These are phyloP conservation scores for Termitomyces eurrhizus DNA, from an alignment of 768 basidiomycete genomes.

Conservation along the genomic window DNA sequence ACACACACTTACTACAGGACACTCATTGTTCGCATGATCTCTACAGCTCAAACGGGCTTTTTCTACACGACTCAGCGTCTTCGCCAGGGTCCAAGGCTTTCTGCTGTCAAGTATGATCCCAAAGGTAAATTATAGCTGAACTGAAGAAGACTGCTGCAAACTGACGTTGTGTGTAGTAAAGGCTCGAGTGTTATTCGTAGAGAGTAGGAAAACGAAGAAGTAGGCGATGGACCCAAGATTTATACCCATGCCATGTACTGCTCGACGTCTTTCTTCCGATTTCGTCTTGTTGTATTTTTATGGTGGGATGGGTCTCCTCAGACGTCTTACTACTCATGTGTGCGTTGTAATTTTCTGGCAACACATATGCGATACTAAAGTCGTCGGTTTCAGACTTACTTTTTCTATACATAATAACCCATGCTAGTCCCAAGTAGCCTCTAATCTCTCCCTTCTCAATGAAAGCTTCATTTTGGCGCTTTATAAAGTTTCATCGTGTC, in stretches of 20 bases:
- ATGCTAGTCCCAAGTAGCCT: background rate
- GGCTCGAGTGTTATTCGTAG: constrained; percentile 71
- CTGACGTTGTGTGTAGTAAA: constrained; percentile 42
- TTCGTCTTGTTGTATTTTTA: background rate
- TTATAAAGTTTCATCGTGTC: background rate
- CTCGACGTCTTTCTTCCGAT: background rate
- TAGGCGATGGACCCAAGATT: background rate
- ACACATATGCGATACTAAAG: background rate
- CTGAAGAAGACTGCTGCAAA: background rate
- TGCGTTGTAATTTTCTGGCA: background rate
- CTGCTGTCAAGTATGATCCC: constrained; percentile 92
- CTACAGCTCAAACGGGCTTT: constrained; percentile 88
- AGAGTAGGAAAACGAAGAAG: constrained; percentile 74
- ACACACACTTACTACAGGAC: constrained; percentile 40
- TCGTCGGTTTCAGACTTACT: background rate
- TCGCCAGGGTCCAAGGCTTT: constrained; percentile 71
- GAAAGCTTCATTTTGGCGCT: background rate
- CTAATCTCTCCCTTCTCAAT: background rate
- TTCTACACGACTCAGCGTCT: constrained; percentile 84
- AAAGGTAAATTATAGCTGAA: constrained; percentile 48
- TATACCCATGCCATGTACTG: background rate
- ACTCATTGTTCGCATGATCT: constrained; percentile 82
- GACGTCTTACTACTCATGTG: background rate
- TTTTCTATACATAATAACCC: background rate
- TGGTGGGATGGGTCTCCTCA: background rate